These are phyloP conservation scores for Mycena galopus DNA, from an alignment of 768 basidiomycete species.

Conservation along the genomic window DNA sequence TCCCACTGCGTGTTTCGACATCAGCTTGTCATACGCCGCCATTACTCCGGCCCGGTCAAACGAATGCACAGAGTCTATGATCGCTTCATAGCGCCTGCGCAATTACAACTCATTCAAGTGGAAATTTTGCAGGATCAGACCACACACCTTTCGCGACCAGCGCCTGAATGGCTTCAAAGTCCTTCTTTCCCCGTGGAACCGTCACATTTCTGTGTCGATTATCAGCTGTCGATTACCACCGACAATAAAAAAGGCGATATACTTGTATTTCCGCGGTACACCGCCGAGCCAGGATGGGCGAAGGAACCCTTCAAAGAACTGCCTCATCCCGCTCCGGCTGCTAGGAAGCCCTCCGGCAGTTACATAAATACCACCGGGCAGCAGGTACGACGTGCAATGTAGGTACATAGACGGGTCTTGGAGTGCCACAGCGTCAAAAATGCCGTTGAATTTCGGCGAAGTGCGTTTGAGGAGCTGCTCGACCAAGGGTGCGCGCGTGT, in stretches of 20 bases:
- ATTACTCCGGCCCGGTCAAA: conserved; percentile 63
- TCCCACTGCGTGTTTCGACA: conserved; percentile 69
- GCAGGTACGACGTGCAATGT: too few species aligned
- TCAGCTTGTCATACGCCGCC: conserved; percentile 72
- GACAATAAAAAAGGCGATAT: too few species aligned
- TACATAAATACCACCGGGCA: too few species aligned
- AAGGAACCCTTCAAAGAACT: too few species aligned
- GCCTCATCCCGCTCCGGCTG: too few species aligned
- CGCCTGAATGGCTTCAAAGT: conserved; percentile 51
- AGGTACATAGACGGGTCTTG: too few species aligned
- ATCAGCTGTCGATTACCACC: neutral
- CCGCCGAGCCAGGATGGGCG: too few species aligned
- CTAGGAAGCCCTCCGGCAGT: too few species aligned
- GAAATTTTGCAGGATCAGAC: neutral
- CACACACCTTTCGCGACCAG: conserved; percentile 58
- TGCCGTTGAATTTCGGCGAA: too few species aligned
- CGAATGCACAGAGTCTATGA: conserved; percentile 69
- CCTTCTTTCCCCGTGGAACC: conserved; percentile 41
- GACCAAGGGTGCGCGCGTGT: too few species aligned
- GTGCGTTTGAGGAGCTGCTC: too few species aligned
- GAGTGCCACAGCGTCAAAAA: too few species aligned
- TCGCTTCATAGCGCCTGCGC: conserved; percentile 62
- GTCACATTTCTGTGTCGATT: neutral
- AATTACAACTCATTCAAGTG: neutral
- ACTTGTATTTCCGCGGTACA: conserved; percentile 61